These are phyloP conservation scores for Auricularia cornea DNA, from an alignment of 768 basidiomycete genomes.

Conservation along the genomic window DNA sequence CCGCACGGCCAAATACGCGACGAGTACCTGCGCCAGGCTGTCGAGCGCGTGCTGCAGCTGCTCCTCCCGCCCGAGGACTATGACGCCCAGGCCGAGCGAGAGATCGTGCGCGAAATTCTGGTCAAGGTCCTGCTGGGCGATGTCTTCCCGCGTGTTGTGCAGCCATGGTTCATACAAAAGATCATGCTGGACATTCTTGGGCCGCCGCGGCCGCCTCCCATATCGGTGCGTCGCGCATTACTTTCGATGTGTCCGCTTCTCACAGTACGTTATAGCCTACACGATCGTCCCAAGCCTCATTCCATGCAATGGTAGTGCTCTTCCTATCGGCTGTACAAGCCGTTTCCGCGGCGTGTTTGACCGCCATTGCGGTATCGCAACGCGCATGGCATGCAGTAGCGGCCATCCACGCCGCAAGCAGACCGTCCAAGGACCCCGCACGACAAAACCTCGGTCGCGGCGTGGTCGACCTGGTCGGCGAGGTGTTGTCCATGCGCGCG, in stretches of 20 bases:
- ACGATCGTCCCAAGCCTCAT: conserved; percentile 25
- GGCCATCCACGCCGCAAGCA: conserved; percentile 41
- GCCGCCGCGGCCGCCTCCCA: conserved; percentile 15
- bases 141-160: conserved; percentile 51
- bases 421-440: conserved; percentile 5
- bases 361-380: conserved; percentile 43
- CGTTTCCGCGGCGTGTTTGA: conserved; percentile 60
- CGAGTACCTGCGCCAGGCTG: conserved; percentile 66
- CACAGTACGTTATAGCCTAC: conserved; percentile 16
- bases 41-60: conserved; percentile 66
- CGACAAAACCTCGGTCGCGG: conserved; percentile 32
- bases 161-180: conserved; percentile 87
- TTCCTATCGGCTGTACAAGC: conserved; percentile 68
- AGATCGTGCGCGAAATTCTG: conserved; percentile 75
- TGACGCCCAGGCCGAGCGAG: conserved; percentile 67
- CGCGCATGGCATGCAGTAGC: conserved; percentile 55
- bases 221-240: conserved; percentile 5
- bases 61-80: conserved; percentile 76
- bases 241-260: conserved; percentile 13
- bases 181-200: conserved; percentile 59
- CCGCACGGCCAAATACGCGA: conserved; percentile 54
- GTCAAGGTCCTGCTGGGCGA: conserved; percentile 62
- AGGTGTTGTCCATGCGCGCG: conserved; percentile 37
- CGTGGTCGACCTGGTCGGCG: conserved; percentile 31
- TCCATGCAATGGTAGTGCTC: conserved; percentile 54